Evolutionary conservation across 1,284 basidiomycete genomes (phyloP).

Genomic region (Cryptococcus neoformans): DNA sequence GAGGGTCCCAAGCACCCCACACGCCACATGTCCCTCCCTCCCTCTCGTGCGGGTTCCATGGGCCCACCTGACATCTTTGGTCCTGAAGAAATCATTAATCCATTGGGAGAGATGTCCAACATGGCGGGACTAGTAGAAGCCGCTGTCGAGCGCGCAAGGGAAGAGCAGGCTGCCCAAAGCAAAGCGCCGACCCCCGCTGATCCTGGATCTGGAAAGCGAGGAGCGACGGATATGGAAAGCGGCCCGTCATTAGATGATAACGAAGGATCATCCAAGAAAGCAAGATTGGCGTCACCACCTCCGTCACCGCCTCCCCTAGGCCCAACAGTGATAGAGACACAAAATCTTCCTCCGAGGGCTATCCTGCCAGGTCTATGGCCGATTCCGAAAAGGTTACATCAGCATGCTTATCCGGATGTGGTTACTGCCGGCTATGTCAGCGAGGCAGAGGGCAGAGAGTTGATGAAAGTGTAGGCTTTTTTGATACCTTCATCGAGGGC

Average conservation of each 20-base stretch:
- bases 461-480: conserved; percentile 67
- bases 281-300: conserved; percentile 18
- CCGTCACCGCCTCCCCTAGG: conserved; percentile 4
- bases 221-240: conserved; percentile 10
- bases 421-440: conserved; percentile 60
- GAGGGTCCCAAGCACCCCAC: conserved; percentile 1
- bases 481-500: not conserved
- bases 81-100: conserved; percentile 44
- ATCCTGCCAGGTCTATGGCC: conserved; percentile 23
- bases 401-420: conserved; percentile 46
- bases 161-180: conserved; percentile 28
- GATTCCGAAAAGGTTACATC: conserved; percentile 33
- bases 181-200: not conserved
- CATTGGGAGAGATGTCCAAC: conserved; percentile 44
- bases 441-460: conserved; percentile 73
- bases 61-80: conserved; percentile 40
- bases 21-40: conserved; percentile 36
- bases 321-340: conserved; percentile 30
- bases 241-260: conserved; percentile 1
- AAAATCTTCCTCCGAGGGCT: conserved; percentile 31
- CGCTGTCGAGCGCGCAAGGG: conserved; percentile 46
- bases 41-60: conserved; percentile 38
- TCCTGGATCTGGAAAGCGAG: not conserved
- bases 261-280: conserved; percentile 17
- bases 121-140: conserved; percentile 50